A percentile compares a stretch with the other conserved stretches of the same genome.
phyloP scores from a whole-genome alignment of 306 rosid genomes.

The Rosa multiflora region DNA sequence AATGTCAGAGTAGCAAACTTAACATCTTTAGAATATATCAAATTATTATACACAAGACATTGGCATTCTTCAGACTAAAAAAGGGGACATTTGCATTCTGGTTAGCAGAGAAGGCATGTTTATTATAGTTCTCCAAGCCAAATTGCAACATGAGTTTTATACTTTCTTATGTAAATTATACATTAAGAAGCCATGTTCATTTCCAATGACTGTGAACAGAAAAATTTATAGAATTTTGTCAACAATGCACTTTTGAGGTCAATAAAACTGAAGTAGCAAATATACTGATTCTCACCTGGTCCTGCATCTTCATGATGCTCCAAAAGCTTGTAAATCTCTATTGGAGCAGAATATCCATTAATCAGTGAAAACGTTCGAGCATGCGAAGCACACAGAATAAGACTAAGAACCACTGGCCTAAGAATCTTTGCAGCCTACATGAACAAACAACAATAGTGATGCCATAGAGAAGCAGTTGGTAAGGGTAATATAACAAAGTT shows the following conservation, averaged over 20 bases:
- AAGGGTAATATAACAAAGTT: slow-evolving; percentile 14
- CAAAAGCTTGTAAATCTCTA: slow-evolving; percentile 84
- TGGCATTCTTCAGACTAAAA: not conserved
- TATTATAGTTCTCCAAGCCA: not conserved
- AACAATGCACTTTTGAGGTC: slow-evolving; percentile 10
- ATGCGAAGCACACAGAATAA: slow-evolving; percentile 80
- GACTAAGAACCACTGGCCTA: slow-evolving; percentile 76
- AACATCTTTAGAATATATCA: not conserved
- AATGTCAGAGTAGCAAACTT: not conserved
- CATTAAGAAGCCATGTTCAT: not conserved
- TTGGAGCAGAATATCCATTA: slow-evolving; percentile 90
- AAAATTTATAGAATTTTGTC: not conserved
- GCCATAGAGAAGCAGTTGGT: not conserved
- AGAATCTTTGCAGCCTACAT: slow-evolving; percentile 71
- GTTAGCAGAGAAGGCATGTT: not conserved
- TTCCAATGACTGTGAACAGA: not conserved
- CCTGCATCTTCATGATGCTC: slow-evolving; percentile 75
- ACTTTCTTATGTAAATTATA: not conserved
- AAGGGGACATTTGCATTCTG: not conserved
- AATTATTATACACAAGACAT: not conserved
- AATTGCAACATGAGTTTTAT: not conserved
- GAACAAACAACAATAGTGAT: slow-evolving; percentile 20
- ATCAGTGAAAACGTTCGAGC: slow-evolving; percentile 95
- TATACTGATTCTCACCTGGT: slow-evolving; percentile 47
- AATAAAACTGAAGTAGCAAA: not conserved